phyloP scores from a whole-genome alignment of 352 stramenopile species.

The Pythium aristosporum region DNA sequence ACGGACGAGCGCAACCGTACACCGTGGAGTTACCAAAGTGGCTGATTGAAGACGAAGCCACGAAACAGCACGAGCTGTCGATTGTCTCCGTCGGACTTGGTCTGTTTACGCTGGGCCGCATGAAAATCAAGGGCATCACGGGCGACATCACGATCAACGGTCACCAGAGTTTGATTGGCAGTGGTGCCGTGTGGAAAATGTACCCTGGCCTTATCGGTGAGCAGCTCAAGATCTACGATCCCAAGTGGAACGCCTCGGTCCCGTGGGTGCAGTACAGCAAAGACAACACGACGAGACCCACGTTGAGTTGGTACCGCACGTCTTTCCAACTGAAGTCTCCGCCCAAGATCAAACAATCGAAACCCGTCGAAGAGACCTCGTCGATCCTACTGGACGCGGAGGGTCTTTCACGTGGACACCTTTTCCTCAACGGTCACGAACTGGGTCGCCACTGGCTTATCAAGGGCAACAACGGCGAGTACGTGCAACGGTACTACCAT shows the following conservation, averaged over 20 bases:
- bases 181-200: conserved; percentile 45
- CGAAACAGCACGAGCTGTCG: conserved; percentile 33
- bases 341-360: conserved; percentile 8
- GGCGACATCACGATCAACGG: conserved; percentile 47
- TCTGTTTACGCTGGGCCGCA: conserved; percentile 49
- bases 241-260: conserved; percentile 47
- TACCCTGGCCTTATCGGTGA: conserved; percentile 61
- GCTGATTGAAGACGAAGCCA: conserved; percentile 15
- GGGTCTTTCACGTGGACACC: conserved; percentile 55
- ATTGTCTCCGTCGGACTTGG: conserved; percentile 63
- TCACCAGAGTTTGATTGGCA: conserved; percentile 30
- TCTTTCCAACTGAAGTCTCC: conserved; percentile 35
- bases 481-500: conserved; percentile 71
- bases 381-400: conserved; percentile 61
- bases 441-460: conserved; percentile 72
- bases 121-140: conserved; percentile 59
- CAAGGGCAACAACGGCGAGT: conserved; percentile 39
- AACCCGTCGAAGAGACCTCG: conserved; percentile 28
- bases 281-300: conserved; percentile 13
- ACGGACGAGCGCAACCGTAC: conserved; percentile 51
- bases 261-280: conserved; percentile 34
- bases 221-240: conserved; percentile 55
- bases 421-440: conserved; percentile 66
- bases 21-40: conserved; percentile 39
- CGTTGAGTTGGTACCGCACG: conserved; percentile 59